phyloP scores from a whole-genome alignment of 805 yeast genomes.

The Pichia paraexigua region DNA sequence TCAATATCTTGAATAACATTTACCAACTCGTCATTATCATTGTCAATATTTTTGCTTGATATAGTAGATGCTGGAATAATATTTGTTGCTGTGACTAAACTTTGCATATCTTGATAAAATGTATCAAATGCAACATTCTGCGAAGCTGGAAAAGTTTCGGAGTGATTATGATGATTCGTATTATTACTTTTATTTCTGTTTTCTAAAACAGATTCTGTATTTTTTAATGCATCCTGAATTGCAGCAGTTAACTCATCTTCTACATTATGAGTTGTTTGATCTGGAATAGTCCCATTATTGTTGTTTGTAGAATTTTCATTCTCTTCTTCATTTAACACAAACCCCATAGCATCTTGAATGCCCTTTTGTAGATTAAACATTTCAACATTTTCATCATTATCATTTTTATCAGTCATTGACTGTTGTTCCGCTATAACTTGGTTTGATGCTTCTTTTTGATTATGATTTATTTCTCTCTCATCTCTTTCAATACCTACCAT shows the following conservation, averaged over 20 bases:
- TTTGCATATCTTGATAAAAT: slow-evolving; percentile 8
- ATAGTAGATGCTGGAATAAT: background rate
- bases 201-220: slow-evolving; percentile 6
- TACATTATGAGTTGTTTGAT: background rate
- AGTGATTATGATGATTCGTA: background rate
- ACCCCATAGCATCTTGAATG: background rate
- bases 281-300: background rate
- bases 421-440: background rate
- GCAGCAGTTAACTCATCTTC: slow-evolving; percentile 18
- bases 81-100: background rate
- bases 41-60: background rate
- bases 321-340: background rate
- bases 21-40: background rate
- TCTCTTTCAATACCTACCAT: slow-evolving; percentile 3
- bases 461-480: background rate
- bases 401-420: background rate
- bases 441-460: background rate
- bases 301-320: background rate
- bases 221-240: slow-evolving; percentile 20
- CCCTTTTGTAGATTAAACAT: background rate
- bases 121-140: background rate
- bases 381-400: background rate
- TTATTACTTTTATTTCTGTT: background rate
- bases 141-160: background rate
- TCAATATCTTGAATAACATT: slow-evolving; percentile 12